A percentile compares a stretch with the other conserved stretches of the same genome.
Conservation (phyloP, 176 grass and related monocot species). For the bread wheat (Triticum aestivum) region IWGSC_CS_RefSeq_v2.1 NC_057800.1:59386561-59387060, state of each 20-base stretch:
- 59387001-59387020: not conserved
- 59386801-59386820: not conserved
- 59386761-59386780: no score
- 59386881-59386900: constrained; percentile 11
- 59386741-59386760: no score
- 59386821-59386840: not conserved
- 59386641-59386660: no score
- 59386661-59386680: no score
- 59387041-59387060: constrained; percentile 12
- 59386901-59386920: not conserved
- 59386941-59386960: constrained; percentile 23
- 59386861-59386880: constrained; percentile 35
- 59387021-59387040: not conserved
- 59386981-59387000: not conserved
- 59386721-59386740: no score
- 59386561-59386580: no score
- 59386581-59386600: no score
- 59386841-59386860: constrained; percentile 22
- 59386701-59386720: no score
- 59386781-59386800: no score
- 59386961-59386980: constrained; percentile 7
- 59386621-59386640: no score
- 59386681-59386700: no score
- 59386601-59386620: no score
- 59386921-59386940: constrained; percentile 27